Evolutionary conservation across 305 asterid species (phyloP).

Genomic region (Fraxinus dipetala): DNA sequence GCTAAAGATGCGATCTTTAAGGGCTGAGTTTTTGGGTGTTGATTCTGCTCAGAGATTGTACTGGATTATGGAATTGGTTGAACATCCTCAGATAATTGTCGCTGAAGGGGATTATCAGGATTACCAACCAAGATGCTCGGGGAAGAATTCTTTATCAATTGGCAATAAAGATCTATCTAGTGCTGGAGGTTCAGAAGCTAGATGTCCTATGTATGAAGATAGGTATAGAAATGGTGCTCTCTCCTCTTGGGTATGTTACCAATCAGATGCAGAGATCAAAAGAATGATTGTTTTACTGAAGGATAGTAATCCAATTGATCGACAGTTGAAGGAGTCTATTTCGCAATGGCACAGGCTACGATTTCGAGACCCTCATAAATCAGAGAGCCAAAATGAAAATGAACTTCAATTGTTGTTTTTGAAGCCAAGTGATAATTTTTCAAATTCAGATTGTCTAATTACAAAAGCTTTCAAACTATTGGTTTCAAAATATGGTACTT

Average conservation of each 20-base stretch:
- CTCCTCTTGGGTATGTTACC: slow-evolving; percentile 14
- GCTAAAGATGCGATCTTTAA: not conserved
- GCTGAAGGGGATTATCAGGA: not conserved
- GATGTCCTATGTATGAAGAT: not conserved
- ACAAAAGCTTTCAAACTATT: not conserved
- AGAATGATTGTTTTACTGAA: not conserved
- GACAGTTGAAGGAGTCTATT: slow-evolving; percentile 2
- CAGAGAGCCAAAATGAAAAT: not conserved
- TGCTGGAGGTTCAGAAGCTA: not conserved
- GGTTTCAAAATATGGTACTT: not conserved
- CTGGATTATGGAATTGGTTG: slow-evolving; percentile 8
- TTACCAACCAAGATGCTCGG: not conserved
- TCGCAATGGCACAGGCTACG: not conserved
- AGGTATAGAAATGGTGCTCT: not conserved
- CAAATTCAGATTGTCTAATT: not conserved
- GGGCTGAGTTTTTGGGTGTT: not conserved
- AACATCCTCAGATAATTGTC: not conserved
- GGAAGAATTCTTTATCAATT: not conserved
- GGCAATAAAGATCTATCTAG: not conserved
- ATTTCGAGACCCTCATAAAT: not conserved
- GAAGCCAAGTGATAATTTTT: not conserved
- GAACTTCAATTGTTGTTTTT: not conserved
- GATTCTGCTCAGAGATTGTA: slow-evolving; percentile 13
- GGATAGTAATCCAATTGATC: not conserved
- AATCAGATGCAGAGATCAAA: slow-evolving; percentile 1